Evolutionary conservation across 345 rosid genomes (phyloP).

Genomic region (Gossypium herbaceum): DNA sequence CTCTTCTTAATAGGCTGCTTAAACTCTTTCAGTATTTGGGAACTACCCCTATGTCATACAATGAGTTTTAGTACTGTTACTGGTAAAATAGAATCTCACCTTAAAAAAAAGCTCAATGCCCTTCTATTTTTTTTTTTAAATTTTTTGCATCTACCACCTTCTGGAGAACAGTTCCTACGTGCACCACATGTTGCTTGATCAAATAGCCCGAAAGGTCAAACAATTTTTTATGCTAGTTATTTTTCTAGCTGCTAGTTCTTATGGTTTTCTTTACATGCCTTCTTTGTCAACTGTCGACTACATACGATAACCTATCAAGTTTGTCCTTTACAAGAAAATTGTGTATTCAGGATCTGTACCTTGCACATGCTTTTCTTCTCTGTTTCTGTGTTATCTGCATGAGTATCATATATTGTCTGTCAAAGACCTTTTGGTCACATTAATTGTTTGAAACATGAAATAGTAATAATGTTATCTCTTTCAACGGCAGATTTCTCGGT

Average conservation of each 20-base stretch:
- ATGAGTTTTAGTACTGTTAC: background rate
- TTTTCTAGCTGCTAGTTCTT: background rate
- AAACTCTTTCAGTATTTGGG: background rate
- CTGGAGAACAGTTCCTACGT: background rate
- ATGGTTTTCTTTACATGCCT: background rate
- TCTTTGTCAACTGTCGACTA: background rate
- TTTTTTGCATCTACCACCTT: background rate
- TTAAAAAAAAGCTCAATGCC: no score
- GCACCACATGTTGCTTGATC: background rate
- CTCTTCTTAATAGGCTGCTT: background rate
- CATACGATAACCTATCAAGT: background rate
- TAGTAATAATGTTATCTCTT: background rate
- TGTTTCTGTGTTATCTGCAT: background rate
- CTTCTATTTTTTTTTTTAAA: background rate
- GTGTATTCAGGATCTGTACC: background rate
- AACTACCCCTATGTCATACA: background rate
- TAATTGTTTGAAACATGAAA: background rate
- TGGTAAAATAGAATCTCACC: background rate
- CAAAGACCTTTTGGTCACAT: background rate
- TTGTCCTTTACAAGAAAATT: background rate
- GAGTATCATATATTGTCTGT: background rate
- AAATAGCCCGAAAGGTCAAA: background rate
- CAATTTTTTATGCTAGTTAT: background rate
- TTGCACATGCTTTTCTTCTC: slow-evolving; percentile 2
- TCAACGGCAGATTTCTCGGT: slow-evolving; percentile 43